phyloP scores from a whole-genome alignment of 2,329 filamentous ascomycete species.

The Aspergillus sclerotialis region DNA sequence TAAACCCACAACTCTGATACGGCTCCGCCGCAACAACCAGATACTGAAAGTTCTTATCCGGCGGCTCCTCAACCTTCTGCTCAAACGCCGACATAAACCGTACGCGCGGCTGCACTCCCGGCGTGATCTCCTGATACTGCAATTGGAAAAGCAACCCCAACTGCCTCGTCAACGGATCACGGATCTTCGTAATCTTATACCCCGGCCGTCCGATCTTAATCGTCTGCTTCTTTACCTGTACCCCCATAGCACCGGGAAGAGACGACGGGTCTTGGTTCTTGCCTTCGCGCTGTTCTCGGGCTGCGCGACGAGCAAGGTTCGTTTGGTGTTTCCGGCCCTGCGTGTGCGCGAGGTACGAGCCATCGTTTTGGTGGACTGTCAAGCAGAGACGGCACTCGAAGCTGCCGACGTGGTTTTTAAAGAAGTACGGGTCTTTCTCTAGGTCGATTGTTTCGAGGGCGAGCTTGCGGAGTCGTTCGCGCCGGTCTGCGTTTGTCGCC shows the following conservation, averaged over 20 bases:
- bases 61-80: slow-evolving; percentile 85
- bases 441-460: slow-evolving; percentile 98
- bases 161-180: slow-evolving; percentile 82
- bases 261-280: slow-evolving; percentile 57
- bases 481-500: slow-evolving; percentile 91
- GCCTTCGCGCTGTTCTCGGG: slow-evolving; percentile 89
- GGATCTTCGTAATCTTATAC: slow-evolving; percentile 95
- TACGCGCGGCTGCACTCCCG: slow-evolving; percentile 70
- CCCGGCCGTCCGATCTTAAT: slow-evolving; percentile 95
- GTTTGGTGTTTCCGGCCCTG: slow-evolving; percentile 99
- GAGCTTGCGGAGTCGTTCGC: slow-evolving; percentile 94
- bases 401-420: slow-evolving; percentile 97
- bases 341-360: slow-evolving; percentile 95
- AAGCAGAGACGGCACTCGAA: slow-evolving; percentile 97
- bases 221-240: slow-evolving; percentile 71
- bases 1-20: slow-evolving; percentile 96
- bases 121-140: slow-evolving; percentile 84
- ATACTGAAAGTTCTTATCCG: slow-evolving; percentile 92
- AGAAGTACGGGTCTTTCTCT: slow-evolving; percentile 99
- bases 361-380: slow-evolving; percentile 98
- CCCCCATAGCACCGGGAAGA: slow-evolving; percentile 67
- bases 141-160: slow-evolving; percentile 91
- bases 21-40: slow-evolving; percentile 91
- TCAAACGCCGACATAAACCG: slow-evolving; percentile 98
- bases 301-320: slow-evolving; percentile 89